phyloP scores from a whole-genome alignment of 2,329 filamentous ascomycete genomes.

The Didymella exigua region DNA sequence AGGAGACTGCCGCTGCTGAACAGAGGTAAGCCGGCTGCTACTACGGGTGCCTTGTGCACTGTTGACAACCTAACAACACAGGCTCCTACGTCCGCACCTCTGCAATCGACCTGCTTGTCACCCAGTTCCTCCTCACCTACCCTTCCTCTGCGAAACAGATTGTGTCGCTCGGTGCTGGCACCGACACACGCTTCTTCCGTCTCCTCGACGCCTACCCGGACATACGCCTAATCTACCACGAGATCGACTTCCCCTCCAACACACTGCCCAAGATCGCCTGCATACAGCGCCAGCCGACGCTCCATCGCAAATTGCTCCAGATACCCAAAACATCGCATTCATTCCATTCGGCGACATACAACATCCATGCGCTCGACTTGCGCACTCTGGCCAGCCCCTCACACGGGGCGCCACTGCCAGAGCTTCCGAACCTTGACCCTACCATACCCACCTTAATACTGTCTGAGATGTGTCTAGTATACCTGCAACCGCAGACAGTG shows the following conservation, averaged over 20 bases:
- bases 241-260: slow-evolving; percentile 84
- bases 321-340: slow-evolving; percentile 40
- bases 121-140: slow-evolving; percentile 67
- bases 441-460: slow-evolving; percentile 80
- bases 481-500: slow-evolving; percentile 72
- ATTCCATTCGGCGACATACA: slow-evolving; percentile 58
- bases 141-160: slow-evolving; percentile 68
- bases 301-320: slow-evolving; percentile 35
- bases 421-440: slow-evolving; percentile 55
- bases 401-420: slow-evolving; percentile 26
- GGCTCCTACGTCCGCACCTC: slow-evolving; percentile 92
- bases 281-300: slow-evolving; percentile 43
- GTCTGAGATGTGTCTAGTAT: slow-evolving; percentile 95
- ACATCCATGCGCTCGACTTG: slow-evolving; percentile 68
- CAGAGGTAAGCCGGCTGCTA: slow-evolving; percentile 65
- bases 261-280: slow-evolving; percentile 67
- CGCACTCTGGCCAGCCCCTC: slow-evolving; percentile 58
- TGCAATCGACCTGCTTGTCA: slow-evolving; percentile 78
- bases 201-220: slow-evolving; percentile 61
- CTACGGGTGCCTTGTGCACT: background rate
- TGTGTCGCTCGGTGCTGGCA: slow-evolving; percentile 89
- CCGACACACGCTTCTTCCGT: slow-evolving; percentile 86
- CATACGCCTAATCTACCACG: slow-evolving; percentile 74
- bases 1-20: slow-evolving; percentile 91
- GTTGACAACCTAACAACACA: slow-evolving; percentile 44